Percentiles rank a stretch among this genome's conserved stretches.
These are phyloP conservation scores for Gnomoniopsis sp. DNA, from an alignment of 2,329 filamentous ascomycete genomes.

Conservation along the genomic window DNA sequence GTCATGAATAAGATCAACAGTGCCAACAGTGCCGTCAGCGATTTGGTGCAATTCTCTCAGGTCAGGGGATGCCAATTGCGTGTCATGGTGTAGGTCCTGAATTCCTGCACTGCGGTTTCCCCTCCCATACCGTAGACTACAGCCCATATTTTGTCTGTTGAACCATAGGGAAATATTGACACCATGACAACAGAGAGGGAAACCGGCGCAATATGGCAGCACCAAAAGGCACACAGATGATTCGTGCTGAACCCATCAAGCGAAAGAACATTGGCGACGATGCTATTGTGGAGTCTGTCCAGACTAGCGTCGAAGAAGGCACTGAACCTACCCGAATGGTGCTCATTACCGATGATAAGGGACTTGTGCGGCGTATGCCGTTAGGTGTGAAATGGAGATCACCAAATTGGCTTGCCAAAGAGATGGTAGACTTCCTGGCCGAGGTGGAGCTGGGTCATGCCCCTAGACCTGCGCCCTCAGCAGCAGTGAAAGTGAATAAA, in stretches of 20 bases:
- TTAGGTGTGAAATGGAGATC: background rate
- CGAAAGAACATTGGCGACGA: background rate
- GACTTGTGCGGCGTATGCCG: background rate
- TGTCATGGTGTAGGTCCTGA: conserved; percentile 1
- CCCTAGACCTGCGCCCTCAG: no score
- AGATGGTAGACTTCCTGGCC: no score
- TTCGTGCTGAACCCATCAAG: background rate
- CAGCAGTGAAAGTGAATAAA: no score
- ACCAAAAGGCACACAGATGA: background rate
- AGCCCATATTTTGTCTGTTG: background rate
- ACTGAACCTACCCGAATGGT: background rate
- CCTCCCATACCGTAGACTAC: background rate
- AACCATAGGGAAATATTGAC: background rate
- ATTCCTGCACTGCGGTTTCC: background rate
- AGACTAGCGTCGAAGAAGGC: background rate
- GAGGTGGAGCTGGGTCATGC: no score
- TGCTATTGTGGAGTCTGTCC: background rate
- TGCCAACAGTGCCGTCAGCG: background rate
- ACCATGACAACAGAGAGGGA: background rate
- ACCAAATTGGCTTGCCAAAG: background rate
- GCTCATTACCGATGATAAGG: background rate
- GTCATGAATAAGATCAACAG: no score
- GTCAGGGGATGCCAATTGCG: background rate
- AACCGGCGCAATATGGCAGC: background rate
- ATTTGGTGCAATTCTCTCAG: background rate